Base-by-base conservation (phyloP, 1,139 yeast species). In the Yamadazyma triangularis region DNA sequence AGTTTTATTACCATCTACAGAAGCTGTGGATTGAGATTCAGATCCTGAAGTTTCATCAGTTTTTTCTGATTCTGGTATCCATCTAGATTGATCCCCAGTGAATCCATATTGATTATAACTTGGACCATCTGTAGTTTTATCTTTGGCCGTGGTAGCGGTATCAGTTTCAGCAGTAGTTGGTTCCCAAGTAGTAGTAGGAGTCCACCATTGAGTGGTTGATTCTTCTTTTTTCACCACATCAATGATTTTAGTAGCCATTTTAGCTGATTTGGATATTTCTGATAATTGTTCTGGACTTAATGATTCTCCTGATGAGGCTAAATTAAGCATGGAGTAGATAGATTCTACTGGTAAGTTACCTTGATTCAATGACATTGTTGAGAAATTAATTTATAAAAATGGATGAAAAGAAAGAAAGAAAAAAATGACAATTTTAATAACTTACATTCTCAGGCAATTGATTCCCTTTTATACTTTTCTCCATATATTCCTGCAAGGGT, bases 51-150 rank as follows among this genome's bases (percentile, higher is more conserved):
- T 32, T 2, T 49, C 35, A 11, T 25, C 31, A 4, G 44, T 31
- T 15, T 29, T 24, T 6, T 25, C 33, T 5, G 38, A 32, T 5
- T 30, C 27, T n/a, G 46, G 35, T 12, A 14, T 35, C 73, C 73
- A 66, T 3, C 44, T 45, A 0, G 62, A 53, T 42, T 66, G 69
- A 4, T 56, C 42, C 1, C 73, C 73, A 3, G 69, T 60, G 43
- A 66, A 66, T 2, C 73, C 73, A 58, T 60, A 66, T 41, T 63
- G 64, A 45, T 66, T 66, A 47, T 53, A 60, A 4, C 60, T 44
- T n/a, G 32, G 56, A 11, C 36, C 36, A 8, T 33, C 30, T 13
- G 31, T 30, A 15, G 25, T 31, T 2, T 42, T 30, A 24, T 39
- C 35, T 13, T 23, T 37, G 18, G 32, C 32, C 5, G 36, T 30